Base-by-base conservation (phyloP, 1,284 basidiomycete genomes). In the Crepidotus sp. region DNA sequence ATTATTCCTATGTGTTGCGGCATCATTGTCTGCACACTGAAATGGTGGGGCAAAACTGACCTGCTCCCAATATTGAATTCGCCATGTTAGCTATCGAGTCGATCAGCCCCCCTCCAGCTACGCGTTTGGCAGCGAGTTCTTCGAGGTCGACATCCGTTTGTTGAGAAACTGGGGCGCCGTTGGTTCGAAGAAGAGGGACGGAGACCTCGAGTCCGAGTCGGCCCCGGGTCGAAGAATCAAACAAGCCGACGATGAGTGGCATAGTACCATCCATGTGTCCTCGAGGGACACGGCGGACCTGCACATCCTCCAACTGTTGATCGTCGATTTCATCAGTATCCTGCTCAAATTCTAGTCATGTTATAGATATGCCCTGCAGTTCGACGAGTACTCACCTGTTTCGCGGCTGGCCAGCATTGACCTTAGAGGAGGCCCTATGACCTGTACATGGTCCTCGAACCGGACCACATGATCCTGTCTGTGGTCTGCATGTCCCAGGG, bases 61-160 rank as follows among this genome's bases (percentile, higher is more conserved):
- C 91, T 58, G 95, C 95, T 32, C 95, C 95, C 18, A 98, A 70
- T 41, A 98, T 98, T 5, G 91, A 94, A 62, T 98, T 98, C 22
- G 92, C 90, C 90, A 93, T 93, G 57, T 93, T 93, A 17, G 88
- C 87, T 40, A 93, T 76, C 6, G 86, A 91, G 55, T 91, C 86
- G 2, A 92, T 39, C 63, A 94, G 66, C 0, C 83, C 82, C 21
- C 91, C 90, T 18, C 89, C 89, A 2, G 80, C 73, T 45, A 67
- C 70, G 36, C 72, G 70, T 58, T 83, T 84, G 30, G 74, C 71
- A 19, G 76, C 76, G 21, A 88, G 61, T 49, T 78, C 78, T 26
- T 83, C 80, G 43, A 87, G 61, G 57, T 85, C 76, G 9, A 79
- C 56, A 7, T 72, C 59, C n/a, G 56, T 58, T 32, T 62, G 63